Conservation (phyloP, 108 stramenopile genomes). For the Conticribra guillardii region DNA sequence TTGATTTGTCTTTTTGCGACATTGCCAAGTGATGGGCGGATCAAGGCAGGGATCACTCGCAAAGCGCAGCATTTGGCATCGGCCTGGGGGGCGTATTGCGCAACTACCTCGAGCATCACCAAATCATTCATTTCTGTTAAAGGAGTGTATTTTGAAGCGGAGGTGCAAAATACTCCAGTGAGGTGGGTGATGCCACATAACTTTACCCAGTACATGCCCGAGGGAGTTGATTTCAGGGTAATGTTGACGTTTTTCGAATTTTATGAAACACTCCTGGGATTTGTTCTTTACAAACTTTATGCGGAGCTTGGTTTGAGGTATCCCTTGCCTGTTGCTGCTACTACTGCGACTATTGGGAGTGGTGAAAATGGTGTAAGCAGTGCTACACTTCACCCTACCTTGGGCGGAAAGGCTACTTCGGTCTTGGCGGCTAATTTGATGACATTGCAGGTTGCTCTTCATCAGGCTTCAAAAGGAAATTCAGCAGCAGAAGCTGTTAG, state of each 20-base stretch:
- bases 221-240: conserved; percentile 97
- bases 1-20: conserved; percentile 93
- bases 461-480: conserved; percentile 54
- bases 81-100: conserved; percentile 95
- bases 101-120: conserved; percentile 80
- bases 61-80: conserved; percentile 84
- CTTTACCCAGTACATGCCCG: conserved; percentile 93
- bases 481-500: conserved; percentile 69
- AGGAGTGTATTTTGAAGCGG: conserved; percentile 23
- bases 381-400: conserved; percentile 40
- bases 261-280: conserved; percentile 93
- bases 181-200: conserved; percentile 97
- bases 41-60: conserved; percentile 79
- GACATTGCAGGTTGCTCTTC: conserved; percentile 64
- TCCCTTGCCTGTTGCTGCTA: conserved; percentile 67
- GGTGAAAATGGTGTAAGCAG: conserved; percentile 28
- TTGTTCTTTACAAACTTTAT: conserved; percentile 97
- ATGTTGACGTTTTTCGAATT: conserved; percentile 99
- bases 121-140: conserved; percentile 98
- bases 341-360: conserved; percentile 8
- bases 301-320: conserved; percentile 86
- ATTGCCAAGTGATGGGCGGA: conserved; percentile 77
- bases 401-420: conserved; percentile 69
- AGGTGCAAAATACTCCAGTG: conserved; percentile 40
- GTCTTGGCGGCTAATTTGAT: conserved; percentile 74